phyloP scores from a whole-genome alignment of 495 filamentous ascomycete species.

The Evernia prunastri region DNA sequence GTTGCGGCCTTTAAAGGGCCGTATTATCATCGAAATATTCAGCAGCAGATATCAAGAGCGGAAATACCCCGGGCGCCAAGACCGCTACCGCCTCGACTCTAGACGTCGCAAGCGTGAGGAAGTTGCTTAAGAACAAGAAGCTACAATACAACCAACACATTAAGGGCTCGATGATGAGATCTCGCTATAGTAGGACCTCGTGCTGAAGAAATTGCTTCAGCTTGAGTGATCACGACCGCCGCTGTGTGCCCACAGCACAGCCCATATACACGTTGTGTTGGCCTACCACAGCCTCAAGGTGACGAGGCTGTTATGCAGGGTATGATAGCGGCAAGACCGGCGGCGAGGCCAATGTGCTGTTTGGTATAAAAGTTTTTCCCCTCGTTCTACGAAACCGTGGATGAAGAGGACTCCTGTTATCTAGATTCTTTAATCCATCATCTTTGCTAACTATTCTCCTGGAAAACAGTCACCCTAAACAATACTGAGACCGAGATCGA shows the following conservation, averaged over 20 bases:
- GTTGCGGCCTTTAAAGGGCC: not conserved
- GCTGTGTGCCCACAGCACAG: not conserved
- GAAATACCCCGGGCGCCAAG: not conserved
- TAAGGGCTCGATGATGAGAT: too few species aligned
- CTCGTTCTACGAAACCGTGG: not conserved
- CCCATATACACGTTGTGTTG: not conserved
- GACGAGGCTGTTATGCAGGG: not conserved
- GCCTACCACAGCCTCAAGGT: not conserved
- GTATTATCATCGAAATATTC: too few species aligned
- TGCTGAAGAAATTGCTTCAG: slow-evolving; percentile 1
- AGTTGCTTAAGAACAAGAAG: not conserved
- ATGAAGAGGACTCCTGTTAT: too few species aligned
- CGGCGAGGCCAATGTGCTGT: not conserved
- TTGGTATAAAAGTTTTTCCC: slow-evolving; percentile 1
- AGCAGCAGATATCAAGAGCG: not conserved
- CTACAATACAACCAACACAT: too few species aligned
- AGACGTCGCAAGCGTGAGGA: not conserved
- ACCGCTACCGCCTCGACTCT: not conserved
- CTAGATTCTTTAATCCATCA: too few species aligned
- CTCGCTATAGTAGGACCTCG: too few species aligned
- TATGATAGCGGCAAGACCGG: not conserved
- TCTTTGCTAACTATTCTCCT: too few species aligned
- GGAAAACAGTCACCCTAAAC: too few species aligned
- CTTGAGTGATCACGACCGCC: not conserved
- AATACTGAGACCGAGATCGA: too few species aligned